Conservation (phyloP, 495 filamentous ascomycete species). For the Cetradonia linearis region DNA sequence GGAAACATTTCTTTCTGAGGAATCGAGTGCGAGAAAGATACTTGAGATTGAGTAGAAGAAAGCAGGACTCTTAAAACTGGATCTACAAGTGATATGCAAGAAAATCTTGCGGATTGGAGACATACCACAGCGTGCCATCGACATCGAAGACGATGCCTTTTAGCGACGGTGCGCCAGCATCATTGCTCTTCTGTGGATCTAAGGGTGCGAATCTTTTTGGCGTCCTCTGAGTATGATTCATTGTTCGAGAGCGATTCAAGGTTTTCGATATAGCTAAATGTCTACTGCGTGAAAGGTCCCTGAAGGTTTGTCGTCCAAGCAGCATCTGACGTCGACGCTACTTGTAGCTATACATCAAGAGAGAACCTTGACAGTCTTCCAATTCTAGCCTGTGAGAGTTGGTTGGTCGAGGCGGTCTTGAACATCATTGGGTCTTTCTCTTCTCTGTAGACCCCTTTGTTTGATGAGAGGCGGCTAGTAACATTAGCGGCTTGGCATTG, state of each 20-base stretch:
- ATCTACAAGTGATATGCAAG: not conserved
- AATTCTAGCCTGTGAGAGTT: not conserved
- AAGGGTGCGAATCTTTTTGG: slow-evolving; percentile 46
- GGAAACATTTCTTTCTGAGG: not conserved
- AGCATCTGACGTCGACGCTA: not conserved
- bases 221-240: slow-evolving; percentile 6
- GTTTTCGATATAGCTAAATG: not conserved
- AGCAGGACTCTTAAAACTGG: not conserved
- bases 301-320: not conserved
- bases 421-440: not conserved
- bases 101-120: slow-evolving; percentile 13
- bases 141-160: slow-evolving; percentile 90
- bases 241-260: not conserved
- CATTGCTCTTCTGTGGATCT: slow-evolving; percentile 27
- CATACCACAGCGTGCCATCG: slow-evolving; percentile 86
- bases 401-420: not conserved
- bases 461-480: too few relatives aligned
- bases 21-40: not conserved
- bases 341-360: not conserved
- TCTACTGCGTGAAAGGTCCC: not conserved
- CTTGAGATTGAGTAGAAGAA: not conserved
- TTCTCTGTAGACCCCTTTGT: too few relatives aligned
- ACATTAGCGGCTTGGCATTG: too few relatives aligned
- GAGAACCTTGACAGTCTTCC: not conserved
- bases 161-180: slow-evolving; percentile 44